Evolutionary conservation across 495 filamentous ascomycete genomes (phyloP).

Genomic region (Hyaloscypha hepaticicola): DNA sequence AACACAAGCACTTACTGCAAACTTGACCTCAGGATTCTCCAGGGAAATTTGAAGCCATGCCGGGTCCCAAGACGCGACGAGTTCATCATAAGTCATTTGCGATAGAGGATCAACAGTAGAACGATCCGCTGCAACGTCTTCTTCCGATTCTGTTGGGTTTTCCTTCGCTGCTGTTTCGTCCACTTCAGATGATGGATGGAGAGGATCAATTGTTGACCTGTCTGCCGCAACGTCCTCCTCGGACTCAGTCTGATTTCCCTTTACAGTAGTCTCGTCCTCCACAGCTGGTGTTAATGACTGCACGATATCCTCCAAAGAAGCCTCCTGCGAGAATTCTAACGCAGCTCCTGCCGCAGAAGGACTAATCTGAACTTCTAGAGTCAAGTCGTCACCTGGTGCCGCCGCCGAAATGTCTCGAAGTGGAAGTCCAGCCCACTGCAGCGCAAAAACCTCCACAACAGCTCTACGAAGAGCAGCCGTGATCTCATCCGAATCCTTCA

Average conservation of each 20-base stretch:
- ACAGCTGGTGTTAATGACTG: slow-evolving; percentile 13
- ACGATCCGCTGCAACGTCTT: slow-evolving; percentile 28
- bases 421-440: slow-evolving; percentile 42
- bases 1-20: slow-evolving; percentile 59
- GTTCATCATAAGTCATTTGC: slow-evolving; percentile 17
- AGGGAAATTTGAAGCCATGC: slow-evolving; percentile 57
- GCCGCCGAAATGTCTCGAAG: slow-evolving; percentile 7
- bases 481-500: slow-evolving; percentile 41
- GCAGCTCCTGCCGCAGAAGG: slow-evolving; percentile 11
- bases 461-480: slow-evolving; percentile 53
- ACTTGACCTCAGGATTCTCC: slow-evolving; percentile 60
- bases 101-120: slow-evolving; percentile 20
- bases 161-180: slow-evolving; percentile 14
- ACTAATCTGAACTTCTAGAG: slow-evolving; percentile 24
- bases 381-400: slow-evolving; percentile 19
- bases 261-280: slow-evolving; percentile 11
- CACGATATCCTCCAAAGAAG: slow-evolving; percentile 22
- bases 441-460: slow-evolving; percentile 57
- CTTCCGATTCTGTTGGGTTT: slow-evolving; percentile 28
- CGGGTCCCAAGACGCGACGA: slow-evolving; percentile 38
- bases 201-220: slow-evolving; percentile 18
- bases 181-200: slow-evolving; percentile 17
- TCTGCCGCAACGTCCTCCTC: slow-evolving; percentile 30
- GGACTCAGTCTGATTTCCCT: slow-evolving; percentile 22
- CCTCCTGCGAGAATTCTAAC: slow-evolving; percentile 16